Evolutionary conservation across 2,329 filamentous ascomycete genomes (phyloP).

Genomic region (Gnomoniopsis smithogilvyi): DNA sequence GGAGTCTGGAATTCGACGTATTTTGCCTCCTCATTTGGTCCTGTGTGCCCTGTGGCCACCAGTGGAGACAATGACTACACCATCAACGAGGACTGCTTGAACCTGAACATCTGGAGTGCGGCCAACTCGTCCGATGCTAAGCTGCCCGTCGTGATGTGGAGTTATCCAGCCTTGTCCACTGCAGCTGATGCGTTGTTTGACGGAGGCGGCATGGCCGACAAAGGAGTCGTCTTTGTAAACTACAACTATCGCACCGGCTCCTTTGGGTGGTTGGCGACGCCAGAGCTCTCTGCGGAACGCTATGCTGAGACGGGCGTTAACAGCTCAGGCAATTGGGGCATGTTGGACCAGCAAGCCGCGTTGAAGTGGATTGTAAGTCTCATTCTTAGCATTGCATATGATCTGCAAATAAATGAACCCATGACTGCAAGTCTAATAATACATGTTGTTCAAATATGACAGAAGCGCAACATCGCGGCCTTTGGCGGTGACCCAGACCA

Average conservation of each 20-base stretch:
- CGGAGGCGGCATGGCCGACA: neutral
- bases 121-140: neutral
- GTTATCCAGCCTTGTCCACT: neutral
- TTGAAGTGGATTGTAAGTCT: constrained; percentile 44
- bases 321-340: constrained; percentile 48
- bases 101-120: neutral
- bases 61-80: no score
- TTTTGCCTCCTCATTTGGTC: neutral
- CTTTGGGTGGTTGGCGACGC: neutral
- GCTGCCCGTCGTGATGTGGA: neutral
- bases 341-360: constrained; percentile 48
- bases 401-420: no score
- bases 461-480: constrained; percentile 45
- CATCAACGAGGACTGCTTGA: neutral
- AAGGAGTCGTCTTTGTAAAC: neutral
- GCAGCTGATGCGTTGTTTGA: neutral
- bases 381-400: no score
- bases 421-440: no score
- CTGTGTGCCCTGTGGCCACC: neutral
- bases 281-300: neutral
- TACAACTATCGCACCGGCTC: neutral
- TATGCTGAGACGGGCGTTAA: neutral
- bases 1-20: no score
- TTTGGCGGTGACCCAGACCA: constrained; percentile 48
- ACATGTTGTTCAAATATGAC: no score